Percentiles rank a stretch among this genome's conserved stretches.
Evolutionary conservation across 179 eudicot species (phyloP).

Genomic region (Spinacia oleracea): DNA sequence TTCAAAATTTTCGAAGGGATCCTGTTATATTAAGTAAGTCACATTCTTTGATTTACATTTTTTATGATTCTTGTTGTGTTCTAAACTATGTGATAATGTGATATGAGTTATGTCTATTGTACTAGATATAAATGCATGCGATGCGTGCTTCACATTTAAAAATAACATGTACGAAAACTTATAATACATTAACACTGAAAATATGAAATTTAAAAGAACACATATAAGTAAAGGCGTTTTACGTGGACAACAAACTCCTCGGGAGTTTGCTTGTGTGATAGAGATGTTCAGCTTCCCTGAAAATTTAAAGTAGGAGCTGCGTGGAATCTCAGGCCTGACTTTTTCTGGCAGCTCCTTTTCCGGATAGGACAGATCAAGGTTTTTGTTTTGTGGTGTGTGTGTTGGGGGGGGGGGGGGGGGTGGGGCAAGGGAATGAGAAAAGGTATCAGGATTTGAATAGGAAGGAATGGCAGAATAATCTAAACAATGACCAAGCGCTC

Average conservation of each 20-base stretch:
- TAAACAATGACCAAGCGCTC: neutral
- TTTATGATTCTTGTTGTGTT: neutral
- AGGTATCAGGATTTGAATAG: neutral
- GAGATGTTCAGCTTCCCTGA: conserved; percentile 9
- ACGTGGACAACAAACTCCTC: too few species aligned
- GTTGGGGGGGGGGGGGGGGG: too few species aligned
- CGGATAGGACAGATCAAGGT: neutral
- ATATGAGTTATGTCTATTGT: neutral
- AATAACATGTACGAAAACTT: too few species aligned
- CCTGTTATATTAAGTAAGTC: conserved; percentile 69
- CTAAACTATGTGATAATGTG: neutral
- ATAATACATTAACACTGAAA: too few species aligned
- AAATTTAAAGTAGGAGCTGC: neutral
- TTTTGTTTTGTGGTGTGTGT: neutral
- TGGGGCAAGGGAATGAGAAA: neutral
- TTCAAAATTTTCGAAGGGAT: conserved; percentile 67
- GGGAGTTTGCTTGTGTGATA: too few species aligned
- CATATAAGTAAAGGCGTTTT: too few species aligned
- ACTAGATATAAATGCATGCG: too few species aligned
- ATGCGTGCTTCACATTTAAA: too few species aligned
- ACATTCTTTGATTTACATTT: conserved; percentile 14
- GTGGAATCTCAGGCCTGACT: neutral
- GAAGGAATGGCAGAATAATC: neutral
- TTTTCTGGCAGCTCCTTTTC: neutral
- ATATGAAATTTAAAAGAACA: too few species aligned